Base-by-base conservation (phyloP, 345 rosid species). In the Gossypium herbaceum region DNA sequence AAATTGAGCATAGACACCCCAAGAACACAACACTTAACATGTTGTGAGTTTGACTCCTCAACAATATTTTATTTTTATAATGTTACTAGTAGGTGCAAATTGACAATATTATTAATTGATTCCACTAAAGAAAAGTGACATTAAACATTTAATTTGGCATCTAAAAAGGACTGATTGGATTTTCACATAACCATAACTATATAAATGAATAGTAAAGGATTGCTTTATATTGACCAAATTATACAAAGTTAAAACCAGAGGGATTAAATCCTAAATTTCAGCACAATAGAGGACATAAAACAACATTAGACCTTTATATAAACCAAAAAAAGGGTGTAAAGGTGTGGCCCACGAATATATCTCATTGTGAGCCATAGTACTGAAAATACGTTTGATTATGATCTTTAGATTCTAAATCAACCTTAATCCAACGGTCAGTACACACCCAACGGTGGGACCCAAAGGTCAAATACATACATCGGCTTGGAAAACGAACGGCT, bases 401-500 rank as follows among this genome's bases (percentile, higher is more conserved):
- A 65, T 59, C 65, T n/a, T 22, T 24, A 25, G 61, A 75, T 50
- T 24, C 7, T 27, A 2, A 19, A 2, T 24, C 44, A 43, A 6
- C 15, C 9, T 39, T 19, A 62, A 81, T 78, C 80, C 39, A 12
- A 76, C 78, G 86, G 71, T 25, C 17, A 22, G 10, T 2, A 12
- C 12, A 34, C 41, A 51, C 50, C 27, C n/a, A 1, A 7, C 8
- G 9, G 22, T 45, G 73, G 41, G 64, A 9, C 77, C 45, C 63
- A 17, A 12, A 19, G 43, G 78, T 76, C 70, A 9, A 62, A 13
- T 25, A 43, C 59, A n/a, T 50, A n/a, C 72, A 60, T 73, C 80
- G 83, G 84, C 84, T 79, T 60, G 64, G 64, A 60, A 60, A 60
- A 25, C 64, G 41, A 74, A 71, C 81, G 80, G 85, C 69, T 79